Percentiles rank a stretch among this genome's conserved stretches.
These are phyloP conservation scores for Jacaranda mimosifolia DNA, from an alignment of 257 asterid species.

Conservation along the genomic window DNA sequence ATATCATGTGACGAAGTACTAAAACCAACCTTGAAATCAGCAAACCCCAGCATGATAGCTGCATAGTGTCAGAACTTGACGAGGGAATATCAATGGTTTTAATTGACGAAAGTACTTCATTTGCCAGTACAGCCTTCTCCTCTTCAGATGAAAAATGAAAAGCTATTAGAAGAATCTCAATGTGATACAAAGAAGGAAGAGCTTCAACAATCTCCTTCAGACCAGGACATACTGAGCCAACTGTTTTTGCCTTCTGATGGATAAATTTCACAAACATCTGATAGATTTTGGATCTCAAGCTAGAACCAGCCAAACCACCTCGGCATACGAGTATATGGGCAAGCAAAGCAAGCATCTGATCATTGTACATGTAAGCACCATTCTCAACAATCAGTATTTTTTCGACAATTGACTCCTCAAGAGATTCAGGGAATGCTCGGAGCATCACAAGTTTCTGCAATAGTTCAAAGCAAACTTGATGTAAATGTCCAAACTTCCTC, in stretches of 20 bases:
- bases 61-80: slow-evolving; percentile 53
- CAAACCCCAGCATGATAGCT: slow-evolving; percentile 89
- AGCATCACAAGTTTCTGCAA: slow-evolving; percentile 69
- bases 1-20: slow-evolving; percentile 89
- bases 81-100: slow-evolving; percentile 60
- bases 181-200: slow-evolving; percentile 87
- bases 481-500: slow-evolving; percentile 64
- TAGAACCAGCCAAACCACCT: slow-evolving; percentile 72
- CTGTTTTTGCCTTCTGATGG: slow-evolving; percentile 60
- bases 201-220: slow-evolving; percentile 68
- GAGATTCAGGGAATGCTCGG: slow-evolving; percentile 64
- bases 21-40: slow-evolving; percentile 84
- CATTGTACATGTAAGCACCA: slow-evolving; percentile 77
- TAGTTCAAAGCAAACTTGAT: slow-evolving; percentile 77
- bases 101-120: slow-evolving; percentile 60
- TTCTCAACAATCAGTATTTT: slow-evolving; percentile 67
- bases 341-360: slow-evolving; percentile 87
- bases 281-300: slow-evolving; percentile 74
- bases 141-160: slow-evolving; percentile 84
- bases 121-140: slow-evolving; percentile 71
- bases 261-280: slow-evolving; percentile 59
- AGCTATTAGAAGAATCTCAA: slow-evolving; percentile 81
- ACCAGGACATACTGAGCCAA: slow-evolving; percentile 58
- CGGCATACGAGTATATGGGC: slow-evolving; percentile 76
- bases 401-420: slow-evolving; percentile 76